Conservation (phyloP, 345 rosid species). For the Capsella bursapastoris region DNA sequence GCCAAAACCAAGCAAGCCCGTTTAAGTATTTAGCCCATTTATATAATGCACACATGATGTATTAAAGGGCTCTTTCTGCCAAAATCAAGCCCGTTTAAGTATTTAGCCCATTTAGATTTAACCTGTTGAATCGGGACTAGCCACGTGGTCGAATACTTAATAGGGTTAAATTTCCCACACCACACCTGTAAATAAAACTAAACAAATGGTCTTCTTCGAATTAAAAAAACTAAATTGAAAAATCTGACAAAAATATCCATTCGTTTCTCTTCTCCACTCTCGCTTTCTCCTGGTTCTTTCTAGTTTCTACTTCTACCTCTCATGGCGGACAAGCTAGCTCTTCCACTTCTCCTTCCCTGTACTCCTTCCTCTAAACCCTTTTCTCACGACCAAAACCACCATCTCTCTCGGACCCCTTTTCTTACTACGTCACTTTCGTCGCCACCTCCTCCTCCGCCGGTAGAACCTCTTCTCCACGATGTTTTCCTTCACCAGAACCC, state of each 20-base stretch:
- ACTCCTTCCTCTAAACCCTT: slow-evolving; percentile 60
- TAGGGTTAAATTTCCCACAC: neutral
- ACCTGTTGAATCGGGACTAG: slow-evolving; percentile 1
- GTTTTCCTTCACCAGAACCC: slow-evolving; percentile 46
- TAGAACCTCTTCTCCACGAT: slow-evolving; percentile 54
- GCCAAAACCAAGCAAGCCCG: no score
- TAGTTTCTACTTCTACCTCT: slow-evolving; percentile 15
- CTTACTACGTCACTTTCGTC: slow-evolving; percentile 32
- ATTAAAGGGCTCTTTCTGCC: neutral
- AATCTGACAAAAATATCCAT: slow-evolving; percentile 39
- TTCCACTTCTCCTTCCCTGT: slow-evolving; percentile 72
- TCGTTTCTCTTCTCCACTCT: slow-evolving; percentile 14
- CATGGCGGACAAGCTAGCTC: slow-evolving; percentile 81
- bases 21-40: no score
- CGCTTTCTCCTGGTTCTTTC: slow-evolving; percentile 1
- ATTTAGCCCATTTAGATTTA: neutral
- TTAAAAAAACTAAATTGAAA: neutral
- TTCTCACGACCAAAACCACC: slow-evolving; percentile 46
- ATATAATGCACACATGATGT: no score
- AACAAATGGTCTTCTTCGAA: neutral
- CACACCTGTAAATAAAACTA: neutral
- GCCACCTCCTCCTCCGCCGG: slow-evolving; percentile 45
- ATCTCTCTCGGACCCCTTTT: slow-evolving; percentile 32
- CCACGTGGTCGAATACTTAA: neutral
- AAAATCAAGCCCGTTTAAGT: neutral